These are phyloP conservation scores for Parietaria judaica DNA, from an alignment of 306 rosid genomes.

Conservation along the genomic window DNA sequence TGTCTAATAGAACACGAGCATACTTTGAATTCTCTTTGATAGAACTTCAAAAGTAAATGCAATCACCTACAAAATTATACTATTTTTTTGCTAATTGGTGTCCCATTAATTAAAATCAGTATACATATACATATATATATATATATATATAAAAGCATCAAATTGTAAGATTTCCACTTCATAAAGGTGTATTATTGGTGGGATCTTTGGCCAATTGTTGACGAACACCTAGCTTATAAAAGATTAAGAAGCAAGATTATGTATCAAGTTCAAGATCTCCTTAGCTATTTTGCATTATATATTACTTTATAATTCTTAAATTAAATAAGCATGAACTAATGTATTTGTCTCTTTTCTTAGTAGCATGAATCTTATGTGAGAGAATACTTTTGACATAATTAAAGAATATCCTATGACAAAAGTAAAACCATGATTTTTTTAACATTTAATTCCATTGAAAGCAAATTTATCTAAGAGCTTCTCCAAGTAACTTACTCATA, in stretches of 20 bases:
- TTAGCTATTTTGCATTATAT: constrained; percentile 6
- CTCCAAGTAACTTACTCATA: too few species aligned
- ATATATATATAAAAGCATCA: not conserved
- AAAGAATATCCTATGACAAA: not conserved
- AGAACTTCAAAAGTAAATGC: too few species aligned
- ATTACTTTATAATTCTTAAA: not conserved
- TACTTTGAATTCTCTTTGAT: too few species aligned
- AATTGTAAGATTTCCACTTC: not conserved
- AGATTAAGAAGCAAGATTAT: constrained; percentile 10
- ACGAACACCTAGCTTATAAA: constrained; percentile 6
- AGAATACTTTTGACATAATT: constrained; percentile 8
- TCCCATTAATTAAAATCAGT: not conserved
- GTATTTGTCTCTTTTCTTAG: constrained; percentile 9
- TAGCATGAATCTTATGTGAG: not conserved
- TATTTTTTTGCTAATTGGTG: not conserved
- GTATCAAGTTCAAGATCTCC: not conserved
- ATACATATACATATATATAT: too few species aligned
- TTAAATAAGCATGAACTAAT: not conserved
- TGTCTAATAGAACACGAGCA: too few species aligned
- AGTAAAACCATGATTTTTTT: too few species aligned
- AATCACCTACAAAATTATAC: not conserved
- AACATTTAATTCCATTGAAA: too few species aligned
- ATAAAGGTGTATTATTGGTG: not conserved
- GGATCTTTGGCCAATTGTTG: constrained; percentile 10
- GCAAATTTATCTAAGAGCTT: too few species aligned